phyloP scores from a whole-genome alignment of 1,139 yeast genomes.

The Protomyces inouyei region DNA sequence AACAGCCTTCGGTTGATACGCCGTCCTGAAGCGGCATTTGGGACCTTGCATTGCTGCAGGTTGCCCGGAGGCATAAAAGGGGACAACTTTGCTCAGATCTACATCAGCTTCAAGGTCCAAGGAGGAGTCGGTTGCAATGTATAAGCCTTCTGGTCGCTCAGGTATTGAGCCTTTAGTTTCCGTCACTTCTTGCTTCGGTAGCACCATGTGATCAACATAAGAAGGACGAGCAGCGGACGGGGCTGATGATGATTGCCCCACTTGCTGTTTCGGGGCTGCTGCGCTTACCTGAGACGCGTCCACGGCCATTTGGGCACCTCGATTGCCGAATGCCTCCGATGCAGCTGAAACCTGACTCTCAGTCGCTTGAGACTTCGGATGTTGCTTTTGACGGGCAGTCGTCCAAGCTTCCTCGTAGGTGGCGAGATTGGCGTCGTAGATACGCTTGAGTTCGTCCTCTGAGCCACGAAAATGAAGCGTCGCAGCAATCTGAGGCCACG shows the following conservation, averaged over 20 bases:
- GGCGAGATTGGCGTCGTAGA: constrained; percentile 1
- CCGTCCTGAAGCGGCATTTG: neutral
- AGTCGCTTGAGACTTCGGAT: neutral
- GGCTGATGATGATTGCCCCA: too few species aligned
- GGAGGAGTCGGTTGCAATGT: neutral
- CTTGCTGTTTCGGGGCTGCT: too few species aligned
- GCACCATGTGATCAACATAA: too few species aligned
- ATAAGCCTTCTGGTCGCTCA: too few species aligned
- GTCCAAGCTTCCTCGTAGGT: constrained; percentile 23
- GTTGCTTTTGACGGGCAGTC: neutral
- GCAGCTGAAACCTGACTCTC: neutral
- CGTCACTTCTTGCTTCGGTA: too few species aligned
- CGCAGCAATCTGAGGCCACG: constrained; percentile 1
- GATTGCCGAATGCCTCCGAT: neutral
- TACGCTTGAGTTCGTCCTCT: neutral
- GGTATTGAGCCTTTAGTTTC: too few species aligned
- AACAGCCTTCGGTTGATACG: neutral
- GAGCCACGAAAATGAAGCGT: constrained; percentile 10
- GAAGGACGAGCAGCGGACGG: too few species aligned
- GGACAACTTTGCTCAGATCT: neutral
- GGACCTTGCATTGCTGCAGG: neutral
- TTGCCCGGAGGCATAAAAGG: neutral
- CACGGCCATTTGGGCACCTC: neutral
- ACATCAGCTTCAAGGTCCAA: neutral
- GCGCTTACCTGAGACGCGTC: neutral